Conservation (phyloP, 2,329 filamentous ascomycete species). For the Trichophyton simii region DNA sequence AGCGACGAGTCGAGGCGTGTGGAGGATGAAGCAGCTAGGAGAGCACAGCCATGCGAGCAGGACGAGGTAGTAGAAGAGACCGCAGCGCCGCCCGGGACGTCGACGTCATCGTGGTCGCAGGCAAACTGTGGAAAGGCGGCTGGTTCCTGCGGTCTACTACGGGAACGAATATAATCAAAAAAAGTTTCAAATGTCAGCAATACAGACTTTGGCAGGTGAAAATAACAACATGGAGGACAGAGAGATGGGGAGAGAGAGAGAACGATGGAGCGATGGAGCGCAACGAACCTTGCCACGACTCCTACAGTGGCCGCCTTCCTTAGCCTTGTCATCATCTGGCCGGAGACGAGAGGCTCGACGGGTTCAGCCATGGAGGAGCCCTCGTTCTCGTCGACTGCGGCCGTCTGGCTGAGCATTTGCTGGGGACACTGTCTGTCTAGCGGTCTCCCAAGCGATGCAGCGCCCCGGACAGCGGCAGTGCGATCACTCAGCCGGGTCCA, state of each 20-base stretch:
- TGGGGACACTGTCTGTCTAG: too few relatives aligned
- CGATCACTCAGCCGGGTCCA: not conserved
- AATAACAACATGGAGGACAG: not conserved
- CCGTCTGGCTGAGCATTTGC: not conserved
- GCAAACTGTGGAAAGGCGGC: not conserved
- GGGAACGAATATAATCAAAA: not conserved
- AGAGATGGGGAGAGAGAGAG: not conserved
- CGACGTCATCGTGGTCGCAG: not conserved
- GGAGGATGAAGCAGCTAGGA: not conserved
- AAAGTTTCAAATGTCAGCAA: not conserved
- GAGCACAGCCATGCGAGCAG: not conserved
- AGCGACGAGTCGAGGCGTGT: not conserved
- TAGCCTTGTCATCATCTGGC: not conserved
- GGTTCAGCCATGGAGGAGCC: not conserved
- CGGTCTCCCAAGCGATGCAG: not conserved
- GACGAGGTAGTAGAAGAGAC: not conserved
- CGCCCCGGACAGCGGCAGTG: not conserved
- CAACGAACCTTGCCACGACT: not conserved
- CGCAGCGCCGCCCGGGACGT: not conserved
- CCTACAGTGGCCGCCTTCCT: not conserved
- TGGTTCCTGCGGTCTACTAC: not conserved
- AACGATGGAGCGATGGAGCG: not conserved
- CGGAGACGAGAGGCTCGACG: not conserved
- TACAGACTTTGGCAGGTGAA: not conserved
- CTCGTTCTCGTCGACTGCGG: not conserved